Base-by-base conservation (phyloP, 805 yeast genomes). In the Nakazawaea wyomingensis region DNA sequence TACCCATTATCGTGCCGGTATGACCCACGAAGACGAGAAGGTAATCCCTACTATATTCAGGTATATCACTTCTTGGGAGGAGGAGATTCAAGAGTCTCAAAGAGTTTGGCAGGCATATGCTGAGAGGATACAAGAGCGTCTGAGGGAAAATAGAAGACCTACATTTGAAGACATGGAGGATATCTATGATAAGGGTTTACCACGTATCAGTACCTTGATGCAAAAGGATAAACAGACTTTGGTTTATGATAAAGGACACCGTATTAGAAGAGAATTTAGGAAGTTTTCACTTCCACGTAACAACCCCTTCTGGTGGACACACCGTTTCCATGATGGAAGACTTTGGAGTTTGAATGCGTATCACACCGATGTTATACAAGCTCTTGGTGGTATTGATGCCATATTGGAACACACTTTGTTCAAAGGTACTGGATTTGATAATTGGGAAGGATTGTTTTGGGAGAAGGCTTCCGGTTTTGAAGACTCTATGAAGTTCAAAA, bases 381-480 rank as follows among this genome's bases (percentile, higher is more conserved):
- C 98, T 0, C 71, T 93, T 3, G 99, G 99, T 37, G 99, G 99
- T 39, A 85, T 93, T 46, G 97, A 91, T 55, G 88, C 98, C 0
- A 93, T 93, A 57, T 62, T 93, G 47, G 98, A 91, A 55, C 99
- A 93, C 54, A 89, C 98, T 0, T 64, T 93, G 36, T 93, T 93
- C 69, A 88, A 85, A 58, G 99, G 95, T 10, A 93, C 99, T 1
- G 99, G 99, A 0, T 93, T 93, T 57, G 95, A 85, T 52, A 85
- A 95, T 7, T 93, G 99, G 99, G 99, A 93, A 66, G 98, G 99
- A 4, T 68, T 93, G 20, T 93, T 93, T 62, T 93, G 99, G 99
- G 99, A 93, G 57, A 90, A 90, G 59, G 95, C 95, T 0, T 82
- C 96, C 21, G 99, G 99, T 0, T 93, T 90, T 59, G 99, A 93